phyloP scores from a whole-genome alignment of 2,329 filamentous ascomycete species.

The Penicillium sp. region DNA sequence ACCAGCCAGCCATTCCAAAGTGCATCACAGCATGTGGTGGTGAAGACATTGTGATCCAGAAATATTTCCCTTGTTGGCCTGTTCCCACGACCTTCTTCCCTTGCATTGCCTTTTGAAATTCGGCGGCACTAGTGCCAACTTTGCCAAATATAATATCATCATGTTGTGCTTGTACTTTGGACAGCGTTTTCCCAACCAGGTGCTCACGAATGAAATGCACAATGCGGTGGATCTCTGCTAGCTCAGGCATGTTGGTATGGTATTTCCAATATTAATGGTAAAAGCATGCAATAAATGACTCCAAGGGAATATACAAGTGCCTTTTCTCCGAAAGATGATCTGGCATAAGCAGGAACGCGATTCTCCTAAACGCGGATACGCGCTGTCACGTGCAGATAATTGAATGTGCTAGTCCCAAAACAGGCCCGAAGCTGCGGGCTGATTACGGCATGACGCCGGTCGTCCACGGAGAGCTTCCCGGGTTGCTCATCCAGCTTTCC shows the following conservation, averaged over 20 bases:
- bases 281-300: slow-evolving; percentile 1
- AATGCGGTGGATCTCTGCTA: slow-evolving; percentile 71
- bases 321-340: not conserved
- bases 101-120: slow-evolving; percentile 70
- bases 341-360: not conserved
- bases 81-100: slow-evolving; percentile 72
- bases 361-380: not conserved
- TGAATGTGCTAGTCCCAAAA: not conserved
- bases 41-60: slow-evolving; percentile 78
- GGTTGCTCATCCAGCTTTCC: not conserved
- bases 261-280: not conserved
- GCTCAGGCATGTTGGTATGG: slow-evolving; percentile 46
- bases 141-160: slow-evolving; percentile 90
- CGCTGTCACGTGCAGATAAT: slow-evolving; percentile 6
- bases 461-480: not conserved
- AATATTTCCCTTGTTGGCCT: slow-evolving; percentile 93
- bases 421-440: not conserved
- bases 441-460: slow-evolving; percentile 1
- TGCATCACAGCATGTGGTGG: slow-evolving; percentile 88
- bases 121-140: slow-evolving; percentile 73
- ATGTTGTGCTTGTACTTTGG: slow-evolving; percentile 68
- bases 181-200: slow-evolving; percentile 79
- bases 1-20: slow-evolving; percentile 78
- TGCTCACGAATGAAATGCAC: slow-evolving; percentile 81
- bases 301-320: slow-evolving; percentile 6